Evolutionary conservation across 2,329 filamentous ascomycete species (phyloP).

Genomic region (Cryphonectria nitschkei): DNA sequence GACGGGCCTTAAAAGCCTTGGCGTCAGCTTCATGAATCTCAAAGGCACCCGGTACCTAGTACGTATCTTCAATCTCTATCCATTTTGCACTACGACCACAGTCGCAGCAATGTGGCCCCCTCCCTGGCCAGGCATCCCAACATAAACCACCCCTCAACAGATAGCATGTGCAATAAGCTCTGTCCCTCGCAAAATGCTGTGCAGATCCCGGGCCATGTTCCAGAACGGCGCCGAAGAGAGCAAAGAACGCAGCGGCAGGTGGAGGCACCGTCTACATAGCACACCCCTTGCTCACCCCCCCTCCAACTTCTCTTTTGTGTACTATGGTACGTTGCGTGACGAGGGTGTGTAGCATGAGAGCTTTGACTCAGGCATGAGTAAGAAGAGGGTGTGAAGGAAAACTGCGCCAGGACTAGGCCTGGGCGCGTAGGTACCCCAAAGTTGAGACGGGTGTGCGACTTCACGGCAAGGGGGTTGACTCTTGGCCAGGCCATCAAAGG

Average conservation of each 20-base stretch:
- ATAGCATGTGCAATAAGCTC: not conserved
- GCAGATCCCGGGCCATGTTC: conserved; percentile 18
- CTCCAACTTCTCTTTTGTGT: no score
- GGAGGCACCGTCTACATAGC: not conserved
- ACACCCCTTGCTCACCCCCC: not conserved
- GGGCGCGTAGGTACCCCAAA: conserved; percentile 24
- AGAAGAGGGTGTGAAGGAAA: conserved; percentile 23
- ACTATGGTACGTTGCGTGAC: conserved; percentile 1
- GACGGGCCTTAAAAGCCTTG: not conserved
- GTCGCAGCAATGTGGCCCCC: not conserved
- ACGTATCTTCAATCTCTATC: not conserved
- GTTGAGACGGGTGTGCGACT: conserved; percentile 13
- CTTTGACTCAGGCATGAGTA: conserved; percentile 25
- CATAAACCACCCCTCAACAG: not conserved
- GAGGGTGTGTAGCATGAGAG: conserved; percentile 26
- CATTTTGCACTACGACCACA: not conserved
- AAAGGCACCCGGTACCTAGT: not conserved
- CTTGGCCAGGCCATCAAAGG: conserved; percentile 12
- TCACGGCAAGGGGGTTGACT: conserved; percentile 12
- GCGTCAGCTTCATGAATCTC: not conserved
- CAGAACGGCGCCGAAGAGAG: conserved; percentile 19
- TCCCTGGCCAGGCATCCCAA: conserved; percentile 10
- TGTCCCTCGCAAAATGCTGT: not conserved
- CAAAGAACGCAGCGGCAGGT: not conserved
- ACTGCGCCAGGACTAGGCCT: conserved; percentile 24